These are phyloP conservation scores for Chimonanthus praecox DNA, from an alignment of 164 flowering plant genomes.

Conservation along the genomic window DNA sequence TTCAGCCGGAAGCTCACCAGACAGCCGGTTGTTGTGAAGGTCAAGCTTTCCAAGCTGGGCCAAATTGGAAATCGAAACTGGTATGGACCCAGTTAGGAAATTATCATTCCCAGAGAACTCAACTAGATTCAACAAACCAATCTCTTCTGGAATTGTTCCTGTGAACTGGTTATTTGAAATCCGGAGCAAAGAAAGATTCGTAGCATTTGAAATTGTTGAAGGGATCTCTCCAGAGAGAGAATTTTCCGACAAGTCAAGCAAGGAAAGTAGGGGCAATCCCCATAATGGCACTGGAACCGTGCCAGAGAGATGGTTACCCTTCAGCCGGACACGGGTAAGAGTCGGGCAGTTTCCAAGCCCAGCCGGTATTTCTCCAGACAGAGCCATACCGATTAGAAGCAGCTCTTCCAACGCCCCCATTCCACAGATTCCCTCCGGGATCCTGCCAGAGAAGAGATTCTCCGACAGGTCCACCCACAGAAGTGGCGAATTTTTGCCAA, in stretches of 20 bases:
- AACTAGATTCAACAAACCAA: constrained; percentile 67
- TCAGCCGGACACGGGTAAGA: constrained; percentile 50
- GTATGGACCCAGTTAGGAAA: constrained; percentile 60
- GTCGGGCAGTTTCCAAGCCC: constrained; percentile 50
- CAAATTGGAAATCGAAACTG: constrained; percentile 57
- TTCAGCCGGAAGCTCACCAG: constrained; percentile 56
- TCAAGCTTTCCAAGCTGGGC: constrained; percentile 56
- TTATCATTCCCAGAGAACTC: constrained; percentile 56
- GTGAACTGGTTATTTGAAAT: constrained; percentile 72
- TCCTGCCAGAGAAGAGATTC: constrained; percentile 63
- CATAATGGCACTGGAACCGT: constrained; percentile 58
- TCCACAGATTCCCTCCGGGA: constrained; percentile 44
- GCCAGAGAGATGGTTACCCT: constrained; percentile 53
- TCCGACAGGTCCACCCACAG: constrained; percentile 32
- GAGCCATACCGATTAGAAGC: constrained; percentile 32
- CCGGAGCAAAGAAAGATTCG: constrained; percentile 45
- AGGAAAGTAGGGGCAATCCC: constrained; percentile 49
- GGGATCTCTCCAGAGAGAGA: constrained; percentile 21
- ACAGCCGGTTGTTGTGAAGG: constrained; percentile 45
- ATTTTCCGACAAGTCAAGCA: constrained; percentile 40
- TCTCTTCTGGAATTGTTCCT: constrained; percentile 68
- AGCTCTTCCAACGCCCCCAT: constrained; percentile 35
- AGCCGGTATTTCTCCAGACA: constrained; percentile 38
- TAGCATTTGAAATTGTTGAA: constrained; percentile 38
- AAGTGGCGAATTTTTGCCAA: constrained; percentile 39